Base-by-base conservation (phyloP, 2,329 filamentous ascomycete genomes). In the Coleophoma crateriformis region DNA sequence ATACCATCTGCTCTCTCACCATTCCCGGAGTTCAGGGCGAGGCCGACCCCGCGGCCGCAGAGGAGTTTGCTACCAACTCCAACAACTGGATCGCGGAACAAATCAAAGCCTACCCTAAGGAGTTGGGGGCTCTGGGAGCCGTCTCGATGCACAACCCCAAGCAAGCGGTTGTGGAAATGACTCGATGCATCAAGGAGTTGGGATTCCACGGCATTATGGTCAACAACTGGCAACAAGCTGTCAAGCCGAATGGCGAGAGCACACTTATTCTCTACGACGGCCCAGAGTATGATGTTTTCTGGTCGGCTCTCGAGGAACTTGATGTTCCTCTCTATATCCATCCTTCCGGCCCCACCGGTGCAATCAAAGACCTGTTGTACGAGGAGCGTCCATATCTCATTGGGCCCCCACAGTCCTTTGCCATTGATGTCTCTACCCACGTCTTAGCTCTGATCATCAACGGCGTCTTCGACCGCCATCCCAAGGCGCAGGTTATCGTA, bases 261-360 rank as follows among this genome's bases (percentile, higher is more conserved):
- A 74, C 75, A 20, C 77, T 81, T 70, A 68, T 85, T 61, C 85
- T 84, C 67, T 86, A 85, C 66, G 83, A 86, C 59, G 68, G 73
- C 8, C 71, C 75, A 0, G 73, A 78, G 52, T 87, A 76, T 72
- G 79, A 82, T 55, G 63, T 74, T 19, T 85, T 86, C 71, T 85
- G 82, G 82, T 60, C 70, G 12, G 75, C 74, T 0, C 72, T 76
- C 8, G 71, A 71, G 1, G 77, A 83, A 40, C 74, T 86, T 0
- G 78, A 84, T 50, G 81, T 84, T 0, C 81, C 82, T 0, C 72
- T 86, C 45, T 86, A 85, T 58, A 69, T 86, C 1, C 82, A 86
- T 62, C 82, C 66, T 64, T 35, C 76, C 44, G 75, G 76, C 54
- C 78, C 82, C 1, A 78, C 76, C 0, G 79, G 79, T 7, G 71